These are phyloP conservation scores for Stachybotrys chlorohalonatus DNA, from an alignment of 2,329 filamentous ascomycete genomes.

Conservation along the genomic window DNA sequence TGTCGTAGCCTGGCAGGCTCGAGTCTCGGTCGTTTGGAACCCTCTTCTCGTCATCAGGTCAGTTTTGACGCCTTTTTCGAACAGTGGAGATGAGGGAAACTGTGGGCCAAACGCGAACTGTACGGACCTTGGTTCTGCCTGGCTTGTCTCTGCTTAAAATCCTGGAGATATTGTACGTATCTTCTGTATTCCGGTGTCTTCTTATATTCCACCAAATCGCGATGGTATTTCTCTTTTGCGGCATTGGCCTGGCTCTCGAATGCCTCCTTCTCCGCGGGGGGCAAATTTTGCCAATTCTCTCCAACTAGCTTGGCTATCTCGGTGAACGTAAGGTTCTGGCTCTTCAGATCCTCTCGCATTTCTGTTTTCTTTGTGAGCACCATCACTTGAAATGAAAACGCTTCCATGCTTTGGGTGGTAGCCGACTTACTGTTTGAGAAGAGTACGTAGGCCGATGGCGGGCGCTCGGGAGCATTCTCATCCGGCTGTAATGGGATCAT, in stretches of 20 bases:
- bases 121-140: conserved; percentile 44
- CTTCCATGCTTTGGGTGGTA: not conserved
- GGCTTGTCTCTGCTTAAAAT: conserved; percentile 68
- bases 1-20: conserved; percentile 27
- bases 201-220: conserved; percentile 66
- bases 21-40: conserved; percentile 37
- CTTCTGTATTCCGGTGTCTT: conserved; percentile 61
- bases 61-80: not conserved
- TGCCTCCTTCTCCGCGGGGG: conserved; percentile 56
- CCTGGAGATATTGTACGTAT: conserved; percentile 63
- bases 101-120: conserved; percentile 1
- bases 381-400: not conserved
- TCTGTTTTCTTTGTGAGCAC: conserved; percentile 30
- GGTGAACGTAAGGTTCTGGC: conserved; percentile 68
- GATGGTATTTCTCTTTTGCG: conserved; percentile 69
- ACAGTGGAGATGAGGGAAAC: not conserved
- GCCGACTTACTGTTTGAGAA: conserved; percentile 68
- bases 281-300: conserved; percentile 70
- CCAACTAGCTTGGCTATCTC: conserved; percentile 78
- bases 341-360: conserved; percentile 69
- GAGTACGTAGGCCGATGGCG: conserved; percentile 74
- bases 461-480: conserved; percentile 69
- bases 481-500: conserved; percentile 45
- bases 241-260: conserved; percentile 64
- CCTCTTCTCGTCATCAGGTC: conserved; percentile 20